Evolutionary conservation across 345 rosid genomes (phyloP).

Genomic region (Camelina laxa): DNA sequence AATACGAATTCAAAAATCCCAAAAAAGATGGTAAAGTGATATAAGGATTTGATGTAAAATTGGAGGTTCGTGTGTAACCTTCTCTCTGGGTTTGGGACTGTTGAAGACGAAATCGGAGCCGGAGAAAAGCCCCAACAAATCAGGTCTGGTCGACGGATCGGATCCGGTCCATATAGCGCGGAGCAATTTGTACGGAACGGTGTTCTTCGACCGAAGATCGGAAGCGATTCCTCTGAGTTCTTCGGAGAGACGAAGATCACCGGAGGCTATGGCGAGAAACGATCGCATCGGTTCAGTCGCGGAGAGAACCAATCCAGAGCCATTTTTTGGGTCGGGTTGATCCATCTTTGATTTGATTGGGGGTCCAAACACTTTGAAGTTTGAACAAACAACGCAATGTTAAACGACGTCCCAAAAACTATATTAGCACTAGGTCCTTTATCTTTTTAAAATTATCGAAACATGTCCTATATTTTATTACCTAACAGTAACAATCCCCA

Average conservation of each 20-base stretch:
- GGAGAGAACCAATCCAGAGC: slow-evolving; percentile 38
- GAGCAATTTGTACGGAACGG: slow-evolving; percentile 60
- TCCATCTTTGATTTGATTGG: slow-evolving; percentile 37
- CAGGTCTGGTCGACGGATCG: slow-evolving; percentile 56
- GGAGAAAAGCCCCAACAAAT: slow-evolving; percentile 53
- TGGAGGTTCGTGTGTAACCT: slow-evolving; percentile 48
- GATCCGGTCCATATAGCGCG: slow-evolving; percentile 65
- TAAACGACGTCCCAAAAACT: neutral
- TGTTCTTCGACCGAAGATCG: slow-evolving; percentile 49
- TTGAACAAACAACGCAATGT: neutral
- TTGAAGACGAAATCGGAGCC: slow-evolving; percentile 62
- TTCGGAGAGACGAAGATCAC: slow-evolving; percentile 54
- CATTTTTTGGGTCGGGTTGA: slow-evolving; percentile 38
- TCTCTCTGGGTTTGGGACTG: slow-evolving; percentile 79
- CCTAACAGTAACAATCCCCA: neutral
- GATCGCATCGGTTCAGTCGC: slow-evolving; percentile 34
- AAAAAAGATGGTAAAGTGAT: neutral
- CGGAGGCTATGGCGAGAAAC: slow-evolving; percentile 42
- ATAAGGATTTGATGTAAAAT: neutral
- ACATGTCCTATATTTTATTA: neutral
- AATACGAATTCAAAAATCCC: neutral
- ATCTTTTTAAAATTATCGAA: neutral
- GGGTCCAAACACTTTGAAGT: neutral
- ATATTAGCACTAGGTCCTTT: neutral
- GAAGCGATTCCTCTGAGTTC: slow-evolving; percentile 63